Base-by-base conservation (phyloP, 768 basidiomycete genomes). In the Lactarius evosmus region DNA sequence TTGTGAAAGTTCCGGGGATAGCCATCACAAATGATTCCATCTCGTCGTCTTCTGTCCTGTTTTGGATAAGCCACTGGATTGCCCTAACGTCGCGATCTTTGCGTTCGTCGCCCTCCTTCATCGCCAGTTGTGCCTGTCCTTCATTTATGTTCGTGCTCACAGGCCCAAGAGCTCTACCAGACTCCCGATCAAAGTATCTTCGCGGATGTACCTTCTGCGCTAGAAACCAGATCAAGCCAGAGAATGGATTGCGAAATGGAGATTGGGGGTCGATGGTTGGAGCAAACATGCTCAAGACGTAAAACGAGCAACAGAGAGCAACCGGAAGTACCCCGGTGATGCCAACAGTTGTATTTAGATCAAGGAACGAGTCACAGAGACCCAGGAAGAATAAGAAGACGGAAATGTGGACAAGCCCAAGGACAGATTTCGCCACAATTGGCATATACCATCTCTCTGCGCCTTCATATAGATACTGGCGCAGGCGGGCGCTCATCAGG, bases 401-500 rank as follows among this genome's bases (percentile, higher is more conserved):
- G 2, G 81, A 79, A 8, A 79, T 70, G 64, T 83, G 82, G 29
- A 84, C 75, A 14, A 83, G 75, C 19, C 78, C 72, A 0, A 81
- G 82, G 32, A 83, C 78, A 14, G 73, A 65, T 44, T 78, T 75
- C 2, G 82, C 77, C 11, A 83, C 69, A 3, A 74, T 68, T 7
- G 75, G 69, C 72, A 83, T 76, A 12, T 72, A 69, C 69, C 79
- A 83, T 49, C 65, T 70, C 25, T 74, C 72, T 29, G 80, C 65
- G 27, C 78, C 78, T 49, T 75, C 72, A 61, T 76, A 53, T 4
- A 57, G 56, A 25, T 44, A 81, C 8, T 79, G 75, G 22, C 76
- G 75, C 3, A 80, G 73, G 25, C 79, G 72, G 1, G 78, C 79
- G 22, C 77, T 77, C 62, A 60, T 77, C 19, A 30, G 55, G 34